phyloP scores from a whole-genome alignment of 148 eudicot genomes.

The Heliamphora exappendiculata region DNA sequence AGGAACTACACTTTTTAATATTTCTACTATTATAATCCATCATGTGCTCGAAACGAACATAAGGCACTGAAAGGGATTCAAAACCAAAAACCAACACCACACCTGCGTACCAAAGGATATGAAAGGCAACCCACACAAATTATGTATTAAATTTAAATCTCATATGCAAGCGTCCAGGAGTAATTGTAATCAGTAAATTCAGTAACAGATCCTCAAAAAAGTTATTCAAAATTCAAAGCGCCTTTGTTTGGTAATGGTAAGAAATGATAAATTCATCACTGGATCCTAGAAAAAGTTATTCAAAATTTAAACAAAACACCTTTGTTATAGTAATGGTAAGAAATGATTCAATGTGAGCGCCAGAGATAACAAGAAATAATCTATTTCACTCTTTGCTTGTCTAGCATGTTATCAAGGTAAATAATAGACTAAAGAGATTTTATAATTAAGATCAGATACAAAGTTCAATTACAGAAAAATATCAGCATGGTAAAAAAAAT shows the following conservation, averaged over 20 bases:
- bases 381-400: background rate
- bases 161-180: background rate
- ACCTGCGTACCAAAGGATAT: background rate
- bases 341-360: background rate
- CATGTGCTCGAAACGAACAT: background rate
- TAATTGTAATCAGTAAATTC: background rate
- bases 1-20: background rate
- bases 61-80: background rate
- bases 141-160: background rate
- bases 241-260: background rate
- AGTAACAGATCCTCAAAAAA: background rate
- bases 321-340: background rate
- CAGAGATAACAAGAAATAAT: conserved; percentile 6
- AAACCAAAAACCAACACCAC: background rate
- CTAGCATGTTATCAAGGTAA: background rate
- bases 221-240: background rate
- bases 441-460: background rate
- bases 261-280: background rate
- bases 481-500: conserved; percentile 9
- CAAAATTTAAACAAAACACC: background rate
- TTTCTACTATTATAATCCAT: background rate
- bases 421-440: background rate
- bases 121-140: background rate
- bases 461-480: background rate
- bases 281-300: background rate